A percentile compares a stretch with the other conserved stretches of the same genome.
Conservation (phyloP, 2,329 filamentous ascomycete species). For the Ciborinia camelliae region DNA sequence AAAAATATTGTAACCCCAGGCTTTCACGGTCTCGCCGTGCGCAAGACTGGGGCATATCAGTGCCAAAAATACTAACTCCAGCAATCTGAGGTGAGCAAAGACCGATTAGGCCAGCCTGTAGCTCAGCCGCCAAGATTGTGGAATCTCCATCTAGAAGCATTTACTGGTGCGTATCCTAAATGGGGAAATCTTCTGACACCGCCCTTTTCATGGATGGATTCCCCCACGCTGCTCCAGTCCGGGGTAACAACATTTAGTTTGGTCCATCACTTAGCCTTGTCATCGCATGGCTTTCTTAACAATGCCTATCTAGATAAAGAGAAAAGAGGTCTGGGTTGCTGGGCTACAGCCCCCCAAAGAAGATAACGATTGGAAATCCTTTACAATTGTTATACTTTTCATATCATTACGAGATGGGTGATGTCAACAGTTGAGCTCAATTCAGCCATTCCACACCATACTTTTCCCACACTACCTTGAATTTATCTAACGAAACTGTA, state of each 20-base stretch:
- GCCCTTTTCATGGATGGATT: not conserved
- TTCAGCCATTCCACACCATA: not conserved
- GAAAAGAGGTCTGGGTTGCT: not conserved
- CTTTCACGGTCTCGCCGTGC: not conserved
- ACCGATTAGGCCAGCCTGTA: conserved; percentile 6
- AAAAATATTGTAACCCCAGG: not conserved
- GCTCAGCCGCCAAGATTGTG: not conserved
- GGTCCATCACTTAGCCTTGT: not conserved
- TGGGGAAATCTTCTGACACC: not conserved
- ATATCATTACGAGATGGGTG: conserved; percentile 5
- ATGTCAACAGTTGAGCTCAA: not conserved
- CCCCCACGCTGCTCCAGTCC: conserved; percentile 6
- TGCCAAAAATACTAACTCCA: not conserved
- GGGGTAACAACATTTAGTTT: not conserved
- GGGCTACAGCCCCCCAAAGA: not conserved
- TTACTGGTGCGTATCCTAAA: not conserved
- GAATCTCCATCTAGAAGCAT: not conserved
- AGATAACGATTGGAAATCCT: not conserved
- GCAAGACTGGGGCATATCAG: not conserved
- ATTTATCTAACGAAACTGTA: not conserved
- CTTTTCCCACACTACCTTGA: no score
- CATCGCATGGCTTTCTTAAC: not conserved
- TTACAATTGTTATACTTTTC: not conserved
- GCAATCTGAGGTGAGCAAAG: not conserved
- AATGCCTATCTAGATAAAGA: not conserved